phyloP scores from a whole-genome alignment of 1,284 basidiomycete species.

The Ustanciosporium gigantosporum region DNA sequence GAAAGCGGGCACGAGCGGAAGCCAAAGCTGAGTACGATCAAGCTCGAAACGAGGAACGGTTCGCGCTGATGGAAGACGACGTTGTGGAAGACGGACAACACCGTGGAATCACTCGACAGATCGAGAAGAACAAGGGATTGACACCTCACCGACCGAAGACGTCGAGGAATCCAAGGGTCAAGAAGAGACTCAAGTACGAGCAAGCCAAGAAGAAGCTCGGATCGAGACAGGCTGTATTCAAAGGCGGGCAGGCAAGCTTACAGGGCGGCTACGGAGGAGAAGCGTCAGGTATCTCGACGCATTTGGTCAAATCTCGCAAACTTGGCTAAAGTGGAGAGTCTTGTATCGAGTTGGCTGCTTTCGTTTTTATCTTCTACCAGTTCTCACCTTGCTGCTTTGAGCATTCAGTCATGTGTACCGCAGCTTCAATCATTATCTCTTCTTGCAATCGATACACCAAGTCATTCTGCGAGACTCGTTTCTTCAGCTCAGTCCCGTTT shows the following conservation, averaged over 20 bases:
- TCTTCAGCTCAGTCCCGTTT: no score
- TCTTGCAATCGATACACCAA: no score
- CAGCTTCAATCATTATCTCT: no score
- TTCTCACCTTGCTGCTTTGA: no score
- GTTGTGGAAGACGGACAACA: slow-evolving; percentile 53
- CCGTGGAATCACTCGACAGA: slow-evolving; percentile 54
- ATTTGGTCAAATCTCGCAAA: slow-evolving; percentile 57
- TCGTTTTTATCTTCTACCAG: neutral
- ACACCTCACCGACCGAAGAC: slow-evolving; percentile 53
- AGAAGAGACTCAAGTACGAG: slow-evolving; percentile 59
- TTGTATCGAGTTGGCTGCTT: no score
- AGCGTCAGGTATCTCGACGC: slow-evolving; percentile 55
- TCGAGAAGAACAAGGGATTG: slow-evolving; percentile 60
- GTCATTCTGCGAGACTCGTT: no score
- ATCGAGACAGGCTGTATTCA: slow-evolving; percentile 56
- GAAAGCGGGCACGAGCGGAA: slow-evolving; percentile 38
- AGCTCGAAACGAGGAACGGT: slow-evolving; percentile 42
- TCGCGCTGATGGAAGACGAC: slow-evolving; percentile 45
- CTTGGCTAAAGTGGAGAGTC: slow-evolving; percentile 42
- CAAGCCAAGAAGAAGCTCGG: slow-evolving; percentile 58
- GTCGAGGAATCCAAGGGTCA: slow-evolving; percentile 59
- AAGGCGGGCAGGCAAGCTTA: slow-evolving; percentile 55
- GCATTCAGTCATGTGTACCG: no score
- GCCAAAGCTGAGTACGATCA: slow-evolving; percentile 57
- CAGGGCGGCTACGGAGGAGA: slow-evolving; percentile 59